Conservation (phyloP, 2,329 filamentous ascomycete genomes). For the Paraphoma sp. region DNA sequence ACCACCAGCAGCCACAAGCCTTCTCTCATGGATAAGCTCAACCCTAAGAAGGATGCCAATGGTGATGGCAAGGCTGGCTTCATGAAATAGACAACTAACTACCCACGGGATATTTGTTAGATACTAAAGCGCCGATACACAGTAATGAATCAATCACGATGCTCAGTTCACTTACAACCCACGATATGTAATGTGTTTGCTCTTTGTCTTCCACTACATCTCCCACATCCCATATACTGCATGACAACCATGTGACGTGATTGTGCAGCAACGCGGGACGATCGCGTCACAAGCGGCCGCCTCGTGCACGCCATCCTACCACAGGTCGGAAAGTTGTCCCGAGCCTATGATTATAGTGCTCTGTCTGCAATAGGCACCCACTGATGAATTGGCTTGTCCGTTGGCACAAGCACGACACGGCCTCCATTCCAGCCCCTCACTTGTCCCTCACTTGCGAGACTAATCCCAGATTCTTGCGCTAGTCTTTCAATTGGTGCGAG, state of each 20-base stretch:
- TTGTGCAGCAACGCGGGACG: not conserved
- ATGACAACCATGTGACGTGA: not conserved
- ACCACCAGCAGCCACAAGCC: constrained; percentile 48
- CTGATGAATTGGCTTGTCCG: constrained; percentile 43
- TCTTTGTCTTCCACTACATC: too few relatives aligned
- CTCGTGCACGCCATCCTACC: not conserved
- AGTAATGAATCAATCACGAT: constrained; percentile 1
- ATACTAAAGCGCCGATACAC: not conserved
- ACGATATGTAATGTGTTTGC: too few relatives aligned
- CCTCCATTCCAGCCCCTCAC: constrained; percentile 45
- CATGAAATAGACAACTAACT: constrained; percentile 49
- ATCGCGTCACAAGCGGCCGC: not conserved
- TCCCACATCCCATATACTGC: too few relatives aligned
- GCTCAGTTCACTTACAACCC: too few relatives aligned
- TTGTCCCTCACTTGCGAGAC: constrained; percentile 24
- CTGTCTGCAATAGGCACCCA: constrained; percentile 47
- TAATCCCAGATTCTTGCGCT: constrained; percentile 30
- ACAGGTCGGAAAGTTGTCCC: not conserved
- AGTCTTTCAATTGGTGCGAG: constrained; percentile 30
- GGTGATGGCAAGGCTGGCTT: constrained; percentile 63
- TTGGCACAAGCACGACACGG: constrained; percentile 49
- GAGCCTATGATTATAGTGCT: constrained; percentile 19
- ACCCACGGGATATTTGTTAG: not conserved
- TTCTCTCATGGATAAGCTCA: constrained; percentile 60
- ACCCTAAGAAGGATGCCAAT: constrained; percentile 61